phyloP scores from a whole-genome alignment of 2,329 filamentous ascomycete species.

The Exophiala calicioides region DNA sequence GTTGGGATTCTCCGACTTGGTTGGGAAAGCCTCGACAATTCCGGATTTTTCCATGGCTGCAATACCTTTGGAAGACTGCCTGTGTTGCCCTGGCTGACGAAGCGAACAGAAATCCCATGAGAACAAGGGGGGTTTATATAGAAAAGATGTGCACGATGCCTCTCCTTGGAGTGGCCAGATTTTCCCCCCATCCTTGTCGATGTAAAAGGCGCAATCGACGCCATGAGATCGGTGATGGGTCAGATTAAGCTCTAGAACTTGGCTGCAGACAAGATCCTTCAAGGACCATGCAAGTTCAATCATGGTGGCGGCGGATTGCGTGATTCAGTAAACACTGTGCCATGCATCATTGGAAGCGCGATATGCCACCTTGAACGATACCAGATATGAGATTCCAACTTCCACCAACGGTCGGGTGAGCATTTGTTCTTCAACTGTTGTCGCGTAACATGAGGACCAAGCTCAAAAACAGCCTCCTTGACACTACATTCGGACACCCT shows the following conservation, averaged over 20 bases:
- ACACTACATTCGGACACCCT: no score
- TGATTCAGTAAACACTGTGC: no score
- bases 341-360: no score
- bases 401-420: no score
- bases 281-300: no score
- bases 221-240: background rate
- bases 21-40: background rate
- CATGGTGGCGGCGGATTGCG: background rate
- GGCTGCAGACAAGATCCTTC: background rate
- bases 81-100: background rate
- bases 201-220: background rate
- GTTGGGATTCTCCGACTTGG: background rate
- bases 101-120: background rate
- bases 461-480: no score
- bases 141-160: background rate
- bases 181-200: background rate
- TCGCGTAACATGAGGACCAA: no score
- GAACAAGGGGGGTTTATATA: background rate
- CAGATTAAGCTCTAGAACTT: background rate
- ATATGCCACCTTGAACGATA: no score
- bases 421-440: no score
- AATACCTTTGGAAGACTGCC: background rate
- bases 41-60: background rate
- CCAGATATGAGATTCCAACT: no score
- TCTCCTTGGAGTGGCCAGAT: background rate